These are phyloP conservation scores for Albatrellus ellisii DNA, from an alignment of 768 basidiomycete species.

Conservation along the genomic window DNA sequence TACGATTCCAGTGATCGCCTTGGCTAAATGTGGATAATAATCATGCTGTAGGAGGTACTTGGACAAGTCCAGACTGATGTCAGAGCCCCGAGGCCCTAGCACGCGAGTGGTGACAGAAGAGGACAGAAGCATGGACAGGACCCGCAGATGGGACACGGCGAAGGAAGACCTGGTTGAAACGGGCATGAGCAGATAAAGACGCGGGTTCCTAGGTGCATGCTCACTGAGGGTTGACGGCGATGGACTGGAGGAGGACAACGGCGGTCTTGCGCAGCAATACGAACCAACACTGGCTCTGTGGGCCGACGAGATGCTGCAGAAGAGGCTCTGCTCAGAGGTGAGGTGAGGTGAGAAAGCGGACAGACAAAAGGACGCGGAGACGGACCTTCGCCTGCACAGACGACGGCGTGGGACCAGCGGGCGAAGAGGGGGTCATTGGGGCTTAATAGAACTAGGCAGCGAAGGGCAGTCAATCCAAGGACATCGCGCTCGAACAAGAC, in stretches of 20 bases:
- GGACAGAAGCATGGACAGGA: constrained; percentile 36
- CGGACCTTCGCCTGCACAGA: constrained; percentile 19
- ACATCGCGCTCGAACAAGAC: constrained; percentile 38
- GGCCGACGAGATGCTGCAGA: constrained; percentile 25
- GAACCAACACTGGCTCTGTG: constrained; percentile 40
- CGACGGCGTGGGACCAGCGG: constrained; percentile 31
- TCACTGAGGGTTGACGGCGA: constrained; percentile 37
- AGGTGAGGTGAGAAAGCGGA: constrained; percentile 8
- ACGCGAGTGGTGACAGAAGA: constrained; percentile 4
- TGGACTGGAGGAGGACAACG: constrained; percentile 36
- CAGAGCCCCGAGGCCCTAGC: constrained; percentile 20
- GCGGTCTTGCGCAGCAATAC: constrained; percentile 39
- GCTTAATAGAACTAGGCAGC: constrained; percentile 55
- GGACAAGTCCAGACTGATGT: constrained; percentile 23
- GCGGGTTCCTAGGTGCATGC: neutral
- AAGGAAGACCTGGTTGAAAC: constrained; percentile 28
- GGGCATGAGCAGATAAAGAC: constrained; percentile 1
- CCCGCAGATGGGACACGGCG: constrained; percentile 33
- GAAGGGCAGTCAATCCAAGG: constrained; percentile 38
- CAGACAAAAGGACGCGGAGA: constrained; percentile 11
- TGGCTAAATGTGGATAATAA: constrained; percentile 30
- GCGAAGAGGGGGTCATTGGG: constrained; percentile 32
- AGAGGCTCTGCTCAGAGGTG: constrained; percentile 23
- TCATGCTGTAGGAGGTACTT: constrained; percentile 33
- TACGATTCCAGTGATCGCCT: constrained; percentile 36